Conservation (phyloP, 345 rosid species). For the Xanthoceras sorbifolium region DNA sequence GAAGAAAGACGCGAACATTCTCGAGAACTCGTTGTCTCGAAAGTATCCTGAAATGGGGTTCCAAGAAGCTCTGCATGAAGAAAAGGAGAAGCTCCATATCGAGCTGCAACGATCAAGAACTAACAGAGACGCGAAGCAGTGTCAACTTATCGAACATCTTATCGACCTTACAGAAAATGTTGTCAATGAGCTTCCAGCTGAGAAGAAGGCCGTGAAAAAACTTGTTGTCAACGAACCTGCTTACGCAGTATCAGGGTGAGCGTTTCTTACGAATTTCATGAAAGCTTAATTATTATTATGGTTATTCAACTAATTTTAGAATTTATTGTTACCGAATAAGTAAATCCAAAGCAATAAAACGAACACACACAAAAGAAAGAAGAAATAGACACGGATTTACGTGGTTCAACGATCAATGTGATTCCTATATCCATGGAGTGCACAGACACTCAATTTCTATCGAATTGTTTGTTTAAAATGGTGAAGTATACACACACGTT, state of each 20-base stretch:
- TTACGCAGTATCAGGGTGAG: conserved; percentile 33
- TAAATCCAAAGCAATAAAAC: too few species aligned
- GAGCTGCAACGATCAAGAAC: conserved; percentile 41
- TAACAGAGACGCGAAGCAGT: conserved; percentile 33
- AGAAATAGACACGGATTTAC: too few species aligned
- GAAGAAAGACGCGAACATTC: conserved; percentile 30
- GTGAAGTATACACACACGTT: too few species aligned
- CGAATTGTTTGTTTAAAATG: too few species aligned
- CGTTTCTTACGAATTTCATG: too few species aligned
- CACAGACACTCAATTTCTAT: too few species aligned
- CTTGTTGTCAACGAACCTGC: conserved; percentile 37
- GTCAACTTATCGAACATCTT: conserved; percentile 44
- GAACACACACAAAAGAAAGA: too few species aligned
- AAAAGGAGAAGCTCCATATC: conserved; percentile 36
- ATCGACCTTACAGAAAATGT: conserved; percentile 27
- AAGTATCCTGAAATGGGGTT: conserved; percentile 37
- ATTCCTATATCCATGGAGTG: too few species aligned
- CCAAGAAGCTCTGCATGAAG: conserved; percentile 39
- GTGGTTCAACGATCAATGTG: too few species aligned
- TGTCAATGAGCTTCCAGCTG: conserved; percentile 24
- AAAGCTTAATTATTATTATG: too few species aligned
- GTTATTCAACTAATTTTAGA: too few species aligned
- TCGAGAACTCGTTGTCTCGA: conserved; percentile 37
- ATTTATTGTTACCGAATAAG: too few species aligned
- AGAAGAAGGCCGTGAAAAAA: conserved; percentile 28